These are phyloP conservation scores for Coniferiporia weirii DNA, from an alignment of 1,284 basidiomycete genomes.

Conservation along the genomic window DNA sequence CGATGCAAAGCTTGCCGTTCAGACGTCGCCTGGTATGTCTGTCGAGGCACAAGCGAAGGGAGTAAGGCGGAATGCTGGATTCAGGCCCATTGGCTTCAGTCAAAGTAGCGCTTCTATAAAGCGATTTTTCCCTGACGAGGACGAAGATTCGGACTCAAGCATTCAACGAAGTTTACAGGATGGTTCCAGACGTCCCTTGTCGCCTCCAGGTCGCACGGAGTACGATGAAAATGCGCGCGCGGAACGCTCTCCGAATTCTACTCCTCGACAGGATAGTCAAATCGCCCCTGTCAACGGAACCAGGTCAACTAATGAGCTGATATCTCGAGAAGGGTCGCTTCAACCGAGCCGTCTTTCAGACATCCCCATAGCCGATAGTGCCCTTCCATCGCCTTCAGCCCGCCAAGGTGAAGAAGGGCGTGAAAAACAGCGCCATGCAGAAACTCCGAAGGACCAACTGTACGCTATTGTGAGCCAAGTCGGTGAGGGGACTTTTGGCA, in stretches of 20 bases:
- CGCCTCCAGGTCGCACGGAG: not conserved
- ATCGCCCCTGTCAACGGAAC: not conserved
- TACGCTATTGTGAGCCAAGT: constrained; percentile 93
- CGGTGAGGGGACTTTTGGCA: constrained; percentile 98
- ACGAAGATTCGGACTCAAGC: constrained; percentile 23
- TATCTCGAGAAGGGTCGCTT: constrained; percentile 1
- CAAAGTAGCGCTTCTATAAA: constrained; percentile 21
- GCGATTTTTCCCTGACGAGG: constrained; percentile 30
- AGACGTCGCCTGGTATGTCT: not conserved
- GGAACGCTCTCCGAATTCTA: not conserved
- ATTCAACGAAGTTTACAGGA: not conserved
- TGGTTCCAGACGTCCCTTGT: not conserved
- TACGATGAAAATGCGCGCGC: not conserved
- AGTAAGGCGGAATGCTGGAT: constrained; percentile 16
- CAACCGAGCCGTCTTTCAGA: constrained; percentile 2
- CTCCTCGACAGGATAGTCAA: not conserved
- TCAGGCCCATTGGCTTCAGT: constrained; percentile 15
- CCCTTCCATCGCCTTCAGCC: constrained; percentile 3
- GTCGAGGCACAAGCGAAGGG: constrained; percentile 2
- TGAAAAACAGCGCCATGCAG: not conserved
- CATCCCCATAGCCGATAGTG: not conserved
- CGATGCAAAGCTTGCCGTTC: constrained; percentile 11
- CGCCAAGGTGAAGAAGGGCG: constrained; percentile 2
- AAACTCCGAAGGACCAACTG: constrained; percentile 46
- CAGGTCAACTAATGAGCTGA: not conserved